Evolutionary conservation across 2,329 filamentous ascomycete species (phyloP).

Genomic region (Aspergillus ochraceus): DNA sequence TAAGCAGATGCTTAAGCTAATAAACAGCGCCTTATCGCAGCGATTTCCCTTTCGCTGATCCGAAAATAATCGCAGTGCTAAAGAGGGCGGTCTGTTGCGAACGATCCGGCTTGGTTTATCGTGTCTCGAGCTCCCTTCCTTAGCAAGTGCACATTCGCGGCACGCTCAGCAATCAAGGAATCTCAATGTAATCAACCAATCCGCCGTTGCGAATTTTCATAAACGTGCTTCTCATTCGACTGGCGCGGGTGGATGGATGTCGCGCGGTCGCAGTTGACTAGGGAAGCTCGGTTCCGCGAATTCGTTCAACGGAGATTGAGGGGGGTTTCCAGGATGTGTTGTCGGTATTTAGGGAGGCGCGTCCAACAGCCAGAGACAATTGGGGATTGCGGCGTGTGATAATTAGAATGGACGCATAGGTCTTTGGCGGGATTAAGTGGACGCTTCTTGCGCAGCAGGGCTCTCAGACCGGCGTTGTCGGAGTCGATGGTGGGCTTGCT

Average conservation of each 20-base stretch:
- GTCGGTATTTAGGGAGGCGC: slow-evolving; percentile 14
- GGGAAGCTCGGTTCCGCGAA: not conserved
- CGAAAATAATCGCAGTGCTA: not conserved
- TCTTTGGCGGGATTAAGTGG: slow-evolving; percentile 5
- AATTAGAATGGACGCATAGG: not conserved
- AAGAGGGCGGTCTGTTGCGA: not conserved
- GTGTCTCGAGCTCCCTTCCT: not conserved
- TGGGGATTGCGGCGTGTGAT: slow-evolving; percentile 5
- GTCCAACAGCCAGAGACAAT: slow-evolving; percentile 15
- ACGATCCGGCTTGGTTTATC: not conserved
- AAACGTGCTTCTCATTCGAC: not conserved
- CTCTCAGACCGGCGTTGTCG: slow-evolving; percentile 13
- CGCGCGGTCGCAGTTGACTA: slow-evolving; percentile 9
- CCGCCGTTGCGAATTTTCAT: not conserved
- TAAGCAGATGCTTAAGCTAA: not conserved
- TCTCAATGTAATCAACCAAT: not conserved
- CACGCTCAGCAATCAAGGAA: not conserved
- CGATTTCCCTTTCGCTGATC: not conserved
- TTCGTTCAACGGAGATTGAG: slow-evolving; percentile 2
- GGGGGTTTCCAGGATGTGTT: slow-evolving; percentile 3
- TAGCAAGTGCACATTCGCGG: not conserved
- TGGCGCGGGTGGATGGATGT: not conserved
- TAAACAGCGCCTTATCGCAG: not conserved
- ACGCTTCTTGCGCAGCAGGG: slow-evolving; percentile 21
- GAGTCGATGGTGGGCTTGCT: slow-evolving; percentile 18